These are phyloP conservation scores for Stipa capillata DNA, from an alignment of 176 grass and related monocot genomes.

Conservation along the genomic window DNA sequence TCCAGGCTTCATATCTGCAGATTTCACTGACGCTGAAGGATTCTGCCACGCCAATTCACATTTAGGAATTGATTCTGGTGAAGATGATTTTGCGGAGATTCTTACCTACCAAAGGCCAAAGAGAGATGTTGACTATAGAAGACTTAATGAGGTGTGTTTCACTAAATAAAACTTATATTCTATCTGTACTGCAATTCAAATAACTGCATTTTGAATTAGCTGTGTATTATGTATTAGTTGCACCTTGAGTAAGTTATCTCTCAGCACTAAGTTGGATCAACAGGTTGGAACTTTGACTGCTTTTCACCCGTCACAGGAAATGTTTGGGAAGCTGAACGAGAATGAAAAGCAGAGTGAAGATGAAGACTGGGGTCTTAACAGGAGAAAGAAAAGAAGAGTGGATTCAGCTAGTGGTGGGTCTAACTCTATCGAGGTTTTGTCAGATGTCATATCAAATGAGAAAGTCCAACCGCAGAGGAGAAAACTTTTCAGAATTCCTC, in stretches of 20 bases:
- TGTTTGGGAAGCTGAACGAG: constrained; percentile 75
- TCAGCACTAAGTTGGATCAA: not conserved
- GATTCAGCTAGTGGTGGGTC: constrained; percentile 9
- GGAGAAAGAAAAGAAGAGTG: constrained; percentile 59
- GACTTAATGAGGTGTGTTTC: constrained; percentile 78
- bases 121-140: constrained; percentile 76
- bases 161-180: constrained; percentile 7
- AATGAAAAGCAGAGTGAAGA: constrained; percentile 76
- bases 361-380: constrained; percentile 75
- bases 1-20: constrained; percentile 46
- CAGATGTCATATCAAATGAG: constrained; percentile 25
- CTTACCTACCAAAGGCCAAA: constrained; percentile 49
- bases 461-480: constrained; percentile 34
- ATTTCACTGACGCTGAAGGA: constrained; percentile 30
- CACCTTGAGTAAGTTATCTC: constrained; percentile 10
- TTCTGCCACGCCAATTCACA: constrained; percentile 23
- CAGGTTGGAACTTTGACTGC: not conserved
- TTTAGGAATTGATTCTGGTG: constrained; percentile 40
- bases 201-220: not conserved
- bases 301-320: constrained; percentile 54
- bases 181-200: constrained; percentile 3
- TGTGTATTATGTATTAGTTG: not conserved
- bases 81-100: constrained; percentile 40
- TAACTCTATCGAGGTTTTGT: constrained; percentile 20
- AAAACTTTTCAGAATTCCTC: constrained; percentile 82